Conservation (phyloP, 1,139 yeast genomes). For the Blastobotrys apis region DNA sequence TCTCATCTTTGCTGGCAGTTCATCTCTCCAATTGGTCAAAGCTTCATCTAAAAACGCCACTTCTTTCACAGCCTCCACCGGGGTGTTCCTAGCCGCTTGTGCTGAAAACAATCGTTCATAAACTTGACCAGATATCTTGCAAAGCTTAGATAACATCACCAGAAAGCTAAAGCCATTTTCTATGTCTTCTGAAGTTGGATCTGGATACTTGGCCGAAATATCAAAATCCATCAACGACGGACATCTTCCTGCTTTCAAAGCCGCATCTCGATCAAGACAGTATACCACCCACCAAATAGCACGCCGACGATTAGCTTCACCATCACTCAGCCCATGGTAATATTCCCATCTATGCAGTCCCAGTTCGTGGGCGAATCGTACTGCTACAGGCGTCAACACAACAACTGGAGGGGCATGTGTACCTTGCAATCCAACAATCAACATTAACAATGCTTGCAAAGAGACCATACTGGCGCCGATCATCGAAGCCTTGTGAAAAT, state of each 20-base stretch:
- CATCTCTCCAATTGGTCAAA: slow-evolving; percentile 31
- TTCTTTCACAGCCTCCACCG: slow-evolving; percentile 27
- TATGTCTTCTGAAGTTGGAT: background rate
- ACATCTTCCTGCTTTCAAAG: slow-evolving; percentile 57
- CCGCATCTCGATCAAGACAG: slow-evolving; percentile 49
- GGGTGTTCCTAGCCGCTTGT: slow-evolving; percentile 29
- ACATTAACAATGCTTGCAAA: slow-evolving; percentile 22
- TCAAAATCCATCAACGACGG: slow-evolving; percentile 53
- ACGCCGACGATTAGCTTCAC: slow-evolving; percentile 42
- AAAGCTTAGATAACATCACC: slow-evolving; percentile 20
- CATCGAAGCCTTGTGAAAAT: slow-evolving; percentile 19
- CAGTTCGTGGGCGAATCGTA: slow-evolving; percentile 57
- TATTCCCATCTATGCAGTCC: slow-evolving; percentile 62
- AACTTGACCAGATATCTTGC: slow-evolving; percentile 25
- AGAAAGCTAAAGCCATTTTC: slow-evolving; percentile 7
- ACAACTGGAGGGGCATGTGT: slow-evolving; percentile 38
- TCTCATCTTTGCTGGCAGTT: slow-evolving; percentile 29
- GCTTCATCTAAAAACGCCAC: slow-evolving; percentile 32
- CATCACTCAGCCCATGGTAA: slow-evolving; percentile 37
- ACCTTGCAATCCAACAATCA: slow-evolving; percentile 21
- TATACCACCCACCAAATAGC: slow-evolving; percentile 57
- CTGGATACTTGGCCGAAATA: slow-evolving; percentile 24
- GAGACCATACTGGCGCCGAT: slow-evolving; percentile 22
- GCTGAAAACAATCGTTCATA: slow-evolving; percentile 33
- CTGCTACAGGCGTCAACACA: slow-evolving; percentile 47